Base-by-base conservation (phyloP, 2,329 filamentous ascomycete genomes). In the Penicillium oxalicum region DNA sequence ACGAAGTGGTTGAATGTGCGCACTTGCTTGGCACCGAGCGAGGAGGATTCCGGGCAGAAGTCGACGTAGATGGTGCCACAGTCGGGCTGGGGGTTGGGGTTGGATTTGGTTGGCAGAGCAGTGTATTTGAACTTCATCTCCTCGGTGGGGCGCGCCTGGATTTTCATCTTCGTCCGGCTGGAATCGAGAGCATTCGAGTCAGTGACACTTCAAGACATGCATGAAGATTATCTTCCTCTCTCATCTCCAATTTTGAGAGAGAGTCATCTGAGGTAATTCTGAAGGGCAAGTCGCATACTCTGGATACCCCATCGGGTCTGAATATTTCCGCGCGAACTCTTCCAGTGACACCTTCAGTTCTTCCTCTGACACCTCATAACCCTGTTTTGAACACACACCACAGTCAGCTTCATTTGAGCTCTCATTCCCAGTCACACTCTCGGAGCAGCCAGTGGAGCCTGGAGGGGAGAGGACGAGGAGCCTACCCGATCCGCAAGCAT, bases 61-160 rank as follows among this genome's bases (percentile, higher is more conserved):
- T 97, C 90, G 62, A 97, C 81, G 80, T 88, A 95, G 74, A 98
- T 86, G 47, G 83, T 87, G 65, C 93, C 93, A 68, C 90, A 87
- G 62, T 88, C 84, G 46, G 86, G 77, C 44, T 76, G 74, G 34
- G 86, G 87, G 62, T 86, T 78, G 39, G 86, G 86, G 67, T 88
- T 84, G 75, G 74, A 56, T 81, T 74, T 53, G 84, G 87, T 62
- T 24, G 84, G 76, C 5, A 86, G 80, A 6, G 84, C 82, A 3
- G 87, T 88, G 77, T 89, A 89, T 70, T 91, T 93, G 63, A 80
- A 77, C 61, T 90, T 80, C 91, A 97, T 96, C 49, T 81, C 77
- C 53, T 86, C 81, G 60, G 86, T 88, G 40, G 93, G 93, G 47
- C 85, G 83, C 51, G 90, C 90, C 56, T 88, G 91, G 76, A 96